Base-by-base conservation (phyloP, 2,329 filamentous ascomycete species). In the Blastomyces gilchristii region DNA sequence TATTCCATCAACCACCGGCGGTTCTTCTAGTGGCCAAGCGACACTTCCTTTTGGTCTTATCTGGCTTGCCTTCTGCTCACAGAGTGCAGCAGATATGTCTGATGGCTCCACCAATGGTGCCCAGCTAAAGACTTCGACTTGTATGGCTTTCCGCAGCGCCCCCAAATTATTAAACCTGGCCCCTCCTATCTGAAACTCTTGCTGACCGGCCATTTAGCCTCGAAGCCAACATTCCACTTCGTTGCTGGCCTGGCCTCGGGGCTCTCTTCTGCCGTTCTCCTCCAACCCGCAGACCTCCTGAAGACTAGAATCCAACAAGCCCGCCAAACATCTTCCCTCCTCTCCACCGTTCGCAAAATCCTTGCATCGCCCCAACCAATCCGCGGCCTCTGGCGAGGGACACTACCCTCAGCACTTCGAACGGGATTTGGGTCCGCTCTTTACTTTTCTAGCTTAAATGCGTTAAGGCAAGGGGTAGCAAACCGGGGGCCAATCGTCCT, bases 221-320 rank as follows among this genome's bases (percentile, higher is more conserved):
- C 75, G 28, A 77, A 77, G 71, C 75, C 77, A 6, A 72, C 84
- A 68, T 91, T 90, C 74, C 94, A 97, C 78, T 96, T 97, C 75
- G 77, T 87, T 68, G 93, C 92, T 67, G 94, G 94, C 66, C 84
- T 97, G 63, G 85, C 85, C 71, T 97, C 92, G 8, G 94, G 94
- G 70, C 83, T 96, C 60, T 84, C 90, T 67, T 94, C 91, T 61
- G 92, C 94, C 62, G 86, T 96, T 64, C 86, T 97, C 62, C 84
- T 99, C 18, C 94, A 99, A 76, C 94, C 94, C 34, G 89, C 94
- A 71, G 94, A 99, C 77, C 87, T 99, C 3, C 86, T 99, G 73
- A 99, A 99, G 77, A 99, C 94, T 39, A 88, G 94, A 57, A 87
- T 97, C 50, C 94, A 99, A 74, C 94, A 97, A 76, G 90, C 90